These are phyloP conservation scores for Metschnikowia lochheadii DNA, from an alignment of 805 yeast genomes.

Conservation along the genomic window DNA sequence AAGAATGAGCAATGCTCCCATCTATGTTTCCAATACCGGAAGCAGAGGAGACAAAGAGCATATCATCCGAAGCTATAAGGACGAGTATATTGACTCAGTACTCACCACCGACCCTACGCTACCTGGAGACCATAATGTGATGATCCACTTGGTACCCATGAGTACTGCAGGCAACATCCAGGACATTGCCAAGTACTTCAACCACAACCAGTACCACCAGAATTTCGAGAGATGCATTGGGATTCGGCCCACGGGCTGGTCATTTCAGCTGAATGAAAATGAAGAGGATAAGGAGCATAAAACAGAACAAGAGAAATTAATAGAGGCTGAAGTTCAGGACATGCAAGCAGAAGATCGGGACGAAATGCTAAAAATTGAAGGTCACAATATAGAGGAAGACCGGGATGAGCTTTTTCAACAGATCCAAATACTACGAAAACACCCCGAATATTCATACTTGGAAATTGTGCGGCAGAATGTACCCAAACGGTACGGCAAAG, in stretches of 20 bases:
- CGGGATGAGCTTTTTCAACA: neutral
- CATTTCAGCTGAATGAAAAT: constrained; percentile 31
- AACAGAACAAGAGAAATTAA: constrained; percentile 2
- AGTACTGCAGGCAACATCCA: constrained; percentile 45
- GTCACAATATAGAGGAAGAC: neutral
- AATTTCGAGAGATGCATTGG: constrained; percentile 64
- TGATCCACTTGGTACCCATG: constrained; percentile 71
- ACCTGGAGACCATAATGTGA: constrained; percentile 43
- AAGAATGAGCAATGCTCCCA: constrained; percentile 43
- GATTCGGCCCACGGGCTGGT: constrained; percentile 90
- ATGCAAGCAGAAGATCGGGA: neutral
- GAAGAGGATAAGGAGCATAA: too few relatives aligned
- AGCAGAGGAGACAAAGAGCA: constrained; percentile 37
- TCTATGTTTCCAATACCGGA: constrained; percentile 49
- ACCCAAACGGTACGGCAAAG: constrained; percentile 15
- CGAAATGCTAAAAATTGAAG: neutral
- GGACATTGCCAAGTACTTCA: constrained; percentile 47
- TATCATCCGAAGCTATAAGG: constrained; percentile 44
- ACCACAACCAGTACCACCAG: constrained; percentile 38
- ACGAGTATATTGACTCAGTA: constrained; percentile 34
- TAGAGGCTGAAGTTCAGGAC: constrained; percentile 9
- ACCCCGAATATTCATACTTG: constrained; percentile 21
- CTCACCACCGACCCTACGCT: constrained; percentile 34
- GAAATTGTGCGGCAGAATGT: constrained; percentile 30
- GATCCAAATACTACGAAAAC: constrained; percentile 13